Conservation (phyloP, 2,329 filamentous ascomycete genomes). For the Tolypocladium inflatum region DNA sequence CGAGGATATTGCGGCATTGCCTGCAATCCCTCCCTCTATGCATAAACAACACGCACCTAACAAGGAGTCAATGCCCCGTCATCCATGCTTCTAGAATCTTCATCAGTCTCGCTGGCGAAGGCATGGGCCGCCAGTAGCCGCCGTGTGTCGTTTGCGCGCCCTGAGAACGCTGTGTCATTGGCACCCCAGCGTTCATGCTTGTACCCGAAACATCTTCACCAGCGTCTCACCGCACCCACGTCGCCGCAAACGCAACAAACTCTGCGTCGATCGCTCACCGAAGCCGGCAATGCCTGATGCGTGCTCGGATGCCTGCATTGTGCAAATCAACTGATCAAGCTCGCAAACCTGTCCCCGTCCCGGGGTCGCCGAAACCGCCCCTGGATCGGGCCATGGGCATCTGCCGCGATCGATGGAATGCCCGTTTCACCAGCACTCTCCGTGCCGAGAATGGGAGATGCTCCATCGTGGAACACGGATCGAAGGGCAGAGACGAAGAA, state of each 20-base stretch:
- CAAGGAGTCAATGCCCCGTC: background rate
- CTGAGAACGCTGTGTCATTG: background rate
- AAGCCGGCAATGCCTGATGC: background rate
- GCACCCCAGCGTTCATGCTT: background rate
- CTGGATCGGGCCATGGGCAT: background rate
- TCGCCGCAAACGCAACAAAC: too few species aligned
- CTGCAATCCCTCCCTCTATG: background rate
- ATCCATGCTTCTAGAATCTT: background rate
- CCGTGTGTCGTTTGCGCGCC: background rate
- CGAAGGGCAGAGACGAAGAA: background rate
- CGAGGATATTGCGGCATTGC: too few species aligned
- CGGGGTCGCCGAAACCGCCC: background rate
- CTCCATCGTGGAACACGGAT: background rate
- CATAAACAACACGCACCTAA: background rate
- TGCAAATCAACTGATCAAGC: background rate
- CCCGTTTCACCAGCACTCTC: background rate
- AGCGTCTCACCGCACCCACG: too few species aligned
- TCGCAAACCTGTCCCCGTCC: background rate
- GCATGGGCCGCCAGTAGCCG: background rate
- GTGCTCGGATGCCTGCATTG: background rate
- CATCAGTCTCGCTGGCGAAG: background rate
- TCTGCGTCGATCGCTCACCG: background rate
- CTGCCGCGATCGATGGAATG: background rate
- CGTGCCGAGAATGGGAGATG: background rate
- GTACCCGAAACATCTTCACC: background rate